Base-by-base conservation (phyloP, 2,329 filamentous ascomycete genomes). In the Alternaria sp. region DNA sequence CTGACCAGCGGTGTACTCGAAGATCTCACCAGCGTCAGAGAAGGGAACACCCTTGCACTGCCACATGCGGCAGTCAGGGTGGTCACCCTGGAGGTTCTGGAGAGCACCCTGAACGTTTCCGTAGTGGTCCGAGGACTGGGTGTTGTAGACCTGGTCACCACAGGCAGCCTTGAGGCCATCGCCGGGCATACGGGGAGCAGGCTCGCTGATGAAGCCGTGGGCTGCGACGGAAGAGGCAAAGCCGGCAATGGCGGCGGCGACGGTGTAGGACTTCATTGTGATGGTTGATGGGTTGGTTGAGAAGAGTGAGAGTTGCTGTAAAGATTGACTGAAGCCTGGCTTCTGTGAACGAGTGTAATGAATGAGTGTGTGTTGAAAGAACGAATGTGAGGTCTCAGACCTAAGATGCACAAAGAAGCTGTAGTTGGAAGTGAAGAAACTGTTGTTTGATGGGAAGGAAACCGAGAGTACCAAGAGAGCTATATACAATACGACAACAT, bases 31-130 rank as follows among this genome's bases (percentile, higher is more conserved):
- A 78, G 60, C 59, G 46, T 88, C 86, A 46, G 70, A 81, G 75
- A 83, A 86, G 71, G 87, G 83, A 77, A 84, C 84, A 62, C 86
- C 86, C 78, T 87, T 86, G 84, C 85, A 87, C 49, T 85, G 81
- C 81, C 81, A 86, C 69, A 86, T 78, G 68, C 85, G 78, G 74
- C 85, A 87, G 78, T 85, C 85, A 58, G 68, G 68, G 75, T 86
- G 83, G 64, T 73, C 68, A 32, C 70, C 70, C 61, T 73, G 58
- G 57, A 73, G 71, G 81, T 83, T 79, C 72, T 86, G 84, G 44
- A 85, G 79, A 65, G 85, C 79, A 59, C 82, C 82, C 75, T 88
- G 86, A 65, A 88, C 77, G 74, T 87, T 88, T 67, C 85, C 85
- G 74, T 84, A 85, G 73, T 82, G 80, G 80, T 87, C 85, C 16